Evolutionary conservation across 1,284 basidiomycete species (phyloP).

Genomic region (Cryptococcus deneoformans): DNA sequence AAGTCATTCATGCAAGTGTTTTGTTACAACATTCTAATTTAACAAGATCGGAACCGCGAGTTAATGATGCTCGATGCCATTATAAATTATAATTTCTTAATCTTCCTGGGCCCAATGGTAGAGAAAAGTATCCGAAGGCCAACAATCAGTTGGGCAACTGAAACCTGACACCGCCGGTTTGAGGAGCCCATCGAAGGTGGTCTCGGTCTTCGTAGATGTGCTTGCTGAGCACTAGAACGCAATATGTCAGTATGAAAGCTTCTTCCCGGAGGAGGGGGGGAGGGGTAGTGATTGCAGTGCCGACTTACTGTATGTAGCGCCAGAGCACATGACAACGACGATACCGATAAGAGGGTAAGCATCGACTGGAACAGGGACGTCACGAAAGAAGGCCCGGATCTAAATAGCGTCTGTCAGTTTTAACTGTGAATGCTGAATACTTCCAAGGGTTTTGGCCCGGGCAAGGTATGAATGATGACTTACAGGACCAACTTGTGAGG

Average conservation of each 20-base stretch:
- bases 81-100: too few relatives aligned
- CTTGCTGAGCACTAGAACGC: slow-evolving; percentile 6
- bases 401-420: background rate
- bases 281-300: background rate
- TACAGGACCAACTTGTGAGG: too few relatives aligned
- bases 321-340: slow-evolving; percentile 19
- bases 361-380: slow-evolving; percentile 18
- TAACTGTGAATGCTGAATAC: too few relatives aligned
- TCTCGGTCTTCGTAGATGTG: slow-evolving; percentile 19
- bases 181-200: slow-evolving; percentile 16
- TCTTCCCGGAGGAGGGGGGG: too few relatives aligned
- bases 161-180: slow-evolving; percentile 12
- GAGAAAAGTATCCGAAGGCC: too few relatives aligned
- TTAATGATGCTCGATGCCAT: too few relatives aligned
- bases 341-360: slow-evolving; percentile 23
- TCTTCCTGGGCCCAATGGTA: too few relatives aligned
- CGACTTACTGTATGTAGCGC: slow-evolving; percentile 15
- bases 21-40: too few relatives aligned
- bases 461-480: too few relatives aligned
- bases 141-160: background rate
- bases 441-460: too few relatives aligned
- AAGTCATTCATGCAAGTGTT: too few relatives aligned
- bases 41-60: too few relatives aligned
- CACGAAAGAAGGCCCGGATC: slow-evolving; percentile 14
- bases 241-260: background rate